Base-by-base conservation (phyloP, 345 rosid genomes). In the Abelmoschus esculentus region DNA sequence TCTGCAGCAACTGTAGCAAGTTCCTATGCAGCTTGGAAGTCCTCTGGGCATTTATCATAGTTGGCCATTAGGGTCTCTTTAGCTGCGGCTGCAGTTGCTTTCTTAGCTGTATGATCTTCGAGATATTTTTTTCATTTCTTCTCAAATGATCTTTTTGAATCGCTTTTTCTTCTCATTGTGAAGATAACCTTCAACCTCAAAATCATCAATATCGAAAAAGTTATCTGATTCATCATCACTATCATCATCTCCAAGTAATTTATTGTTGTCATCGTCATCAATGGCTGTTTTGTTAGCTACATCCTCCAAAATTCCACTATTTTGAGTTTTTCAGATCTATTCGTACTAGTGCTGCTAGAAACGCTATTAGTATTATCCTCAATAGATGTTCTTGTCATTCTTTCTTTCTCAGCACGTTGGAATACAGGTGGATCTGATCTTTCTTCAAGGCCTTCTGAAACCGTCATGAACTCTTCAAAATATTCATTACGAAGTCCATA, bases 41-140 rank as follows among this genome's bases (percentile, higher is more conserved):
- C 84, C 73, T 78, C 89, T 3, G 89, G 82, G 66, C 86, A 82
- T 59, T 80, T 77, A 65, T 81, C 74, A 76, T 75, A 82, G 73
- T 82, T 82, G 11, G 85, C 90, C 67, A 82, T 86, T 55, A 73
- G 74, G 36, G 95, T 91, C 69, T 84, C 87, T 74, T 31, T 87
- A 50, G 86, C 89, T 46, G 89, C 90, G 69, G 86, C 83, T 18
- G 81, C 76, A 29, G 84, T 87, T 56, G 89, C 93, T 81, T 88
- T 96, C 79, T 95, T 95, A 38, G 85, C 96, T 69, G 90, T 96
- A 83, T 95, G 97, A 80, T 95, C 99, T 97, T 91, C 86, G 76
- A 91, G 79, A 79, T 91, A 93, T 17, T 88, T 93, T 54, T 79
- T 95, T 95, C 88, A 89, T 73, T 82, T 77, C 85, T 80, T 91